Base-by-base conservation (phyloP, 1,284 basidiomycete genomes). In the Phlebopus sp. region DNA sequence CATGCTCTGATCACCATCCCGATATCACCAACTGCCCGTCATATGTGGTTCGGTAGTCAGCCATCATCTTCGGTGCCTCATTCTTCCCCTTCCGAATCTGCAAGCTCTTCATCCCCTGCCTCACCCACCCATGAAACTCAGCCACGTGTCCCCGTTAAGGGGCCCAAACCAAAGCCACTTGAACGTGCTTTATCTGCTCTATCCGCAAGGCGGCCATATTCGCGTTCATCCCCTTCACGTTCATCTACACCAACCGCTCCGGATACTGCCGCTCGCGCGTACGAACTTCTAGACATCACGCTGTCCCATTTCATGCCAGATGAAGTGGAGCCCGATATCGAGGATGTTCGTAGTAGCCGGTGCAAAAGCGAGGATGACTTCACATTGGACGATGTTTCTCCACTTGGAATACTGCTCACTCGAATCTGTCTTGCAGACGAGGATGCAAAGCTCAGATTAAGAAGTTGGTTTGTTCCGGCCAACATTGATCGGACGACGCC, bases 401-500 rank as follows among this genome's bases (percentile, higher is more conserved):
- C 92, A 1, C 71, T 94, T 11, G 74, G 87, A 10, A 69, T 92
- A 10, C 76, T 96, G 18, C 67, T 94, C 39, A 79, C 82, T 2
- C 79, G 86, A 49, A 66, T 90, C 19, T 88, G 84, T 54, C 64
- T 74, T 18, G 83, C 76, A 2, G 84, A 87, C 53, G 78, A 81
- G 44, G 68, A 68, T 1, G 78, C 79, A 18, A 74, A 82, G 44
- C 53, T 64, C 29, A 73, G 79, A 27, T 66, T 92, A 51, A 77
- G 81, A 44, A 75, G 81, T 34, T 77, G 78, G 71, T 68, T 96
- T 8, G 66, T 93, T 6, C 92, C 93, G 0, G 66, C 78, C 0
- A 80, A 86, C 55, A 60, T 96, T 63, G 93, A 97, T 64, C 81
- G 94, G 25, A 80, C 84, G 11, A 72, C 69, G 3, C 77, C 89